Evolutionary conservation across 345 rosid species (phyloP), one percentile per base, ranked within the genome.

Genomic region (Garcia nutans): DNA sequence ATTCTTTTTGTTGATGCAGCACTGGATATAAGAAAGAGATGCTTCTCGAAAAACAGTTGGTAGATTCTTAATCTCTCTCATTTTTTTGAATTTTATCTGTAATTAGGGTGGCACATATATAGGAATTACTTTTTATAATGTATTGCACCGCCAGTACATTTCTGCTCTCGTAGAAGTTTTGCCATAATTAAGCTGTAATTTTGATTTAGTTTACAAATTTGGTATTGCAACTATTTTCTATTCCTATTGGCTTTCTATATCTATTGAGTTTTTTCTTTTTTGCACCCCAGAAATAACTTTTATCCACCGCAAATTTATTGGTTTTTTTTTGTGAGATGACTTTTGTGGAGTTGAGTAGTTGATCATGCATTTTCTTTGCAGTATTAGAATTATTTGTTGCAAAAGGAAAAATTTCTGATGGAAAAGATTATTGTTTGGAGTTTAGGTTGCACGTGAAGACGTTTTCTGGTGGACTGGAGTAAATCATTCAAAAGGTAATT

Each of bases 21-120:
- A 90, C 96, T 13, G 97, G 98, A 66, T 81, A 85, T 85, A 90
- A 84, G 86, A 89, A 84, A 80, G 96, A 94, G 82, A 85, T 90
- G 78, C 59, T 88, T 82, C 96, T 94, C 59, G 88, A 82, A 69
- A 94, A 89, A 71, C 82, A 77, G 72, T 80, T 93, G 96, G 98
- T 92, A 84, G 26, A 64, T 66, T 63, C 33, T 55, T 68, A 55
- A 57, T 64, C 71, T 72, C 22, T 42, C 23, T 28, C 9, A 6
- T 31, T 19, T 57, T 26, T 54, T 13, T 70, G 23, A 72, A 1
- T 59, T 44, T 24, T 59, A 44, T 59, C 56, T 42, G 66, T 12
- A 42, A 23, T 8, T 19, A 41, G 58, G 64, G 28, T 23, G 33
- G 50, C 15, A 17, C 15, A 6, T 5, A 11, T 10, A 11, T 15